Evolutionary conservation across 2,329 filamentous ascomycete species (phyloP), one percentile per base, ranked within the genome.

Genomic region (Immersiporthe knoxdaviesiana): DNA sequence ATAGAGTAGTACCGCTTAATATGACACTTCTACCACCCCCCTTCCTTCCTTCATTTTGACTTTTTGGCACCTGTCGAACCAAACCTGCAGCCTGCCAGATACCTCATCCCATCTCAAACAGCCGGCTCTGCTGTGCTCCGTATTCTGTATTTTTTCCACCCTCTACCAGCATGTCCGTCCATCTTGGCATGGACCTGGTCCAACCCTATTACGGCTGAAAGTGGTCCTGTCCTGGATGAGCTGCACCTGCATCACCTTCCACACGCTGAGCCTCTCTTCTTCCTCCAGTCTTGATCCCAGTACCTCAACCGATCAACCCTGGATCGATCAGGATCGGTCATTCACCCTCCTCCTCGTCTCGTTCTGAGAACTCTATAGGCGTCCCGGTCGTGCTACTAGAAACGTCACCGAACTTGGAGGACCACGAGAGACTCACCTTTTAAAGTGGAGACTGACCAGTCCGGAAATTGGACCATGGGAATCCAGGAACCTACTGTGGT

Each of bases 1-100:
- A n/a, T n/a, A n/a, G n/a, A n/a, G n/a, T n/a, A n/a, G n/a, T n/a
- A n/a, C n/a, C n/a, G n/a, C n/a, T n/a, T n/a, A n/a, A n/a, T n/a
- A n/a, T n/a, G n/a, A n/a, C n/a, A n/a, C n/a, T n/a, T n/a, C n/a
- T 27, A 56, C 52, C 12, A 30, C 52, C 16, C 30, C 27, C 52
- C 52, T 5, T 5, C 52, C 52, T 4, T 12, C 27, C 24, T 44
- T 30, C 39, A n/a, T 21, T 27, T 32, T 18, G 21, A 11, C 24
- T 63, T 47, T 44, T 37, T 63, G 60, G 37, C 60, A 63, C 39
- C 60, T 63, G 60, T 32, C 60, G 60, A 63, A 47, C 60, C 39
- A 63, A 30, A 27, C 12, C 62, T 30, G 27, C 32, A 54, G 50
- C 6, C 63, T 41, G 12, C 47, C 14, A 54, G 18, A 21, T 32